A percentile compares a stretch with the other conserved stretches of the same genome.
Evolutionary conservation across 2,329 filamentous ascomycete genomes (phyloP).

Genomic region (Periglandula ipomoeae): DNA sequence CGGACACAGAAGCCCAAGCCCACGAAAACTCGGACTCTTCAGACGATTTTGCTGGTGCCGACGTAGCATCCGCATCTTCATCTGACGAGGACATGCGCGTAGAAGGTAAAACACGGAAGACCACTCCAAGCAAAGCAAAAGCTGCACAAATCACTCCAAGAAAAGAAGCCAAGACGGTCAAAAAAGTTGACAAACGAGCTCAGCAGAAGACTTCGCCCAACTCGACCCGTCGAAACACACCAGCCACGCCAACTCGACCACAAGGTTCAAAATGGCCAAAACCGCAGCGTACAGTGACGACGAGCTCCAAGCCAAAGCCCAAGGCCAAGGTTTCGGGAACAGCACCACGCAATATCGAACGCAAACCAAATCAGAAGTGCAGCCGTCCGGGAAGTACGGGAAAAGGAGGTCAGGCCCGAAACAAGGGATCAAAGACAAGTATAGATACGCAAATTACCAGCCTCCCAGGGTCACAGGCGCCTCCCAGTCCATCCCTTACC

Average conservation of each 20-base stretch:
- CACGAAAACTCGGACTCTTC: slow-evolving; percentile 23
- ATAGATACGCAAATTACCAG: neutral
- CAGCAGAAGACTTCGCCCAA: slow-evolving; percentile 7
- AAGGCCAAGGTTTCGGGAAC: neutral
- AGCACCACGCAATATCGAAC: neutral
- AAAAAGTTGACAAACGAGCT: slow-evolving; percentile 22
- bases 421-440: neutral
- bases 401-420: neutral
- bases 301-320: slow-evolving; percentile 1
- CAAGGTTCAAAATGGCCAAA: neutral
- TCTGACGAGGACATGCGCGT: slow-evolving; percentile 17
- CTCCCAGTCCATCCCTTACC: neutral
- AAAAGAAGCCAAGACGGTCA: slow-evolving; percentile 16
- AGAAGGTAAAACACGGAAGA: slow-evolving; percentile 28
- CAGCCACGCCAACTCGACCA: neutral
- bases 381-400: neutral
- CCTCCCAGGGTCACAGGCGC: neutral
- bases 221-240: neutral
- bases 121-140: slow-evolving; percentile 14
- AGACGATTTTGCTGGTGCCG: slow-evolving; percentile 24
- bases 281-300: neutral
- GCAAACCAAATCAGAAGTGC: neutral
- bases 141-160: slow-evolving; percentile 16
- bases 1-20: slow-evolving; percentile 18
- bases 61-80: slow-evolving; percentile 17